Base-by-base conservation (phyloP, 768 basidiomycete species). In the Pulveroboletus sp. region DNA sequence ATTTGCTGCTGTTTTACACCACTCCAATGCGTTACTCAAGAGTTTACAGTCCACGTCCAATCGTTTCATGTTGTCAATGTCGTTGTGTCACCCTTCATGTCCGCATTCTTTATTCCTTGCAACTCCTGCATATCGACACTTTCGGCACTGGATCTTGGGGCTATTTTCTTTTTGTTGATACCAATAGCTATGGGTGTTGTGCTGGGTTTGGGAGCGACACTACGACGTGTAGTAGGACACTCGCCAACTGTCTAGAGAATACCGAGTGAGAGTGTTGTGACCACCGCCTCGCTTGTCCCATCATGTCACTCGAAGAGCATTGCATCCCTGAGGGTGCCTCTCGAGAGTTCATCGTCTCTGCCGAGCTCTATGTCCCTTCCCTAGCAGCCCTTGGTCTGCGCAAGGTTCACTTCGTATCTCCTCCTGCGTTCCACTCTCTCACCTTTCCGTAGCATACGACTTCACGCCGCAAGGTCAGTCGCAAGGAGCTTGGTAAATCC, bases 331-430 rank as follows among this genome's bases (percentile, higher is more conserved):
- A 50, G 28, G 50, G 54, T 40, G 39, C 38, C 11, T 8, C 57
- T 39, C 69, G 61, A 52, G 85, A 88, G 63, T 85, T 81, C 60
- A 73, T 81, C 50, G 76, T 82, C 47, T 76, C 77, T 43, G 79
- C 76, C 8, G 81, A 87, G 57, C 69, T 89, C 24, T 85, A 81
- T 55, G 69, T 87, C 17, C 80, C 82, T 12, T 71, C 73, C 31
- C 67, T 75, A 33, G 76, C 79, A 5, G 73, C 73, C 36, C 63
- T 73, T 32, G 70, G 73, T 24, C 63, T 82, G 37, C 79, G 80
- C 49, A 87, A 83, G 77, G 86, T 83, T 49, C 41, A 68, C 53
- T n/a, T 47, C 48, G 31, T 15, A 10, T 18, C 5, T n/a, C 40
- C n/a, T 33, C 48, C 42, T n/a, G 9, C 39, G 18, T 41, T 43